A percentile compares a stretch with the other conserved stretches of the same genome.
Conservation (phyloP, 345 rosid species). For the Salix viminalis region DNA sequence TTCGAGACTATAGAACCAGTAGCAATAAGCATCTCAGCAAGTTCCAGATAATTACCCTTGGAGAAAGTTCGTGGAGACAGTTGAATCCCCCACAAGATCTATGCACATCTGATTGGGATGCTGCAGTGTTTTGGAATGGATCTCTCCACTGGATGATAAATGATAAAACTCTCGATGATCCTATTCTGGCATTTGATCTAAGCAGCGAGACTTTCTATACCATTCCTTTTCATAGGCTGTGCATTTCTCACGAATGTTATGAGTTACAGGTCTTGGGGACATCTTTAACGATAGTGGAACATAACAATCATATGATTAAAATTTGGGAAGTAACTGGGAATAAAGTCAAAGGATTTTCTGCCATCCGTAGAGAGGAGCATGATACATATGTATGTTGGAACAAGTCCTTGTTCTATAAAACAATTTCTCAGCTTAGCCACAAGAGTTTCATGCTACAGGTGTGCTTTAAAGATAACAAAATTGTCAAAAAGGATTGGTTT, state of each 20-base stretch:
- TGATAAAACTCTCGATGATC: background rate
- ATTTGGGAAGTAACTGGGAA: constrained; percentile 1
- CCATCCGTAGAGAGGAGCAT: background rate
- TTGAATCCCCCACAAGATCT: background rate
- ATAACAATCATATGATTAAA: background rate
- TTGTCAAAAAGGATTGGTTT: constrained; percentile 1
- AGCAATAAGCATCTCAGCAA: background rate
- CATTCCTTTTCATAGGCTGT: background rate
- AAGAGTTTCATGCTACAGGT: background rate
- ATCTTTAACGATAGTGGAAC: background rate
- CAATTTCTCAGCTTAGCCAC: background rate
- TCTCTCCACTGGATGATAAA: constrained; percentile 4
- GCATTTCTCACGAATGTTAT: background rate
- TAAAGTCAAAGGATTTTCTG: background rate
- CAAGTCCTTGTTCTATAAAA: background rate
- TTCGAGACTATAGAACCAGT: background rate
- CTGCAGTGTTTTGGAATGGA: constrained; percentile 7
- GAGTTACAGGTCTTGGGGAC: background rate
- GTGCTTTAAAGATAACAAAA: background rate
- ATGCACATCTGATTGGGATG: background rate
- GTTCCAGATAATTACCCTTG: constrained; percentile 5
- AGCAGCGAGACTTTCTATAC: constrained; percentile 1
- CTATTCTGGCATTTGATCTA: background rate
- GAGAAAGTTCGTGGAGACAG: constrained; percentile 3
- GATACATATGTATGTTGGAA: constrained; percentile 5